Base-by-base conservation (phyloP, 352 stramenopile genomes). In the Phytophthora rubi region DNA sequence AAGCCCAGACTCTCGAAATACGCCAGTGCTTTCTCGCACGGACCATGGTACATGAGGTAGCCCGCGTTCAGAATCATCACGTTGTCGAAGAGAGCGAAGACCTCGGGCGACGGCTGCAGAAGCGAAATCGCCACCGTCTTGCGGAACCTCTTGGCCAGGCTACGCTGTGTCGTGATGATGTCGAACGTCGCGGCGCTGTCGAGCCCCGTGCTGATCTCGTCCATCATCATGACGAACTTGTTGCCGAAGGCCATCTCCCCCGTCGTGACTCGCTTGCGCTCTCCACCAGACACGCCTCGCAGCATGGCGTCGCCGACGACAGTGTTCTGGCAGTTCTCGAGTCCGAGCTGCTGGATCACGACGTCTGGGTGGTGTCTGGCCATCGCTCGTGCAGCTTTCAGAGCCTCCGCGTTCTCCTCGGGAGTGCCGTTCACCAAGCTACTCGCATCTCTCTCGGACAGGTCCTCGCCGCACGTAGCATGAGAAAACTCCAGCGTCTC, bases 201-300 rank as follows among this genome's bases (percentile, higher is more conserved):
- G 12, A 98, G 80, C 4, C 94, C 94, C 32, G 91, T 98, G 61
- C 78, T 93, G 63, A 98, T 94, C 77, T 95, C 85, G 72, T 98
- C 93, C 67, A 83, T 83, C 23, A 26, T 26, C 23, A 26, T 26
- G 93, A 97, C 80, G 26, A 71, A 78, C 65, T 81, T 76, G 39
- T 76, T 67, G 35, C 76, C 74, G 53, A 91, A 83, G 30, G 91
- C 71, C 82, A 98, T 98, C 77, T 91, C 80, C 13, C 81, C 83
- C 0, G 72, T 79, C 13, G 82, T 91, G 45, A 91, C 80, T 18
- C 83, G 80, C 68, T 88, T 88, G 35, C 79, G 70, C 39, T 91
- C 81, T 6, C 83, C 83, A 6, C 83, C 83, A 2, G 80, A 90
- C 16, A 92, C 75, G 18, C 83, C 83, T 12, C 81, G 72, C 10